A percentile compares a stretch with the other conserved stretches of the same genome.
These are phyloP conservation scores for Jasminum sambac DNA, from an alignment of 257 asterid genomes.

Conservation along the genomic window DNA sequence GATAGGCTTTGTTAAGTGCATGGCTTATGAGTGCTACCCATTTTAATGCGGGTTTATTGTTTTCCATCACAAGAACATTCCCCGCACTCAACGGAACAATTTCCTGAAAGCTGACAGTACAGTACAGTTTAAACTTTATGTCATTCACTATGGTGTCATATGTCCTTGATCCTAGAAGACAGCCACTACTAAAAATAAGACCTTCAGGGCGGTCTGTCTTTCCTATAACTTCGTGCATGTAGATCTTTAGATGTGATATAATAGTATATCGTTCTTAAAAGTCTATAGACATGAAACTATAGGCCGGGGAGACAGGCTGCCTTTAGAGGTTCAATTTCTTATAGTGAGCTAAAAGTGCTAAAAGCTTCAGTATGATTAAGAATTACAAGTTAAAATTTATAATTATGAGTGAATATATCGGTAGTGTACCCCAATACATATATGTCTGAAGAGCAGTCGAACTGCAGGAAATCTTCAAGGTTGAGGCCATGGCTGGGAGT, in stretches of 20 bases:
- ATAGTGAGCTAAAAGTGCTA: no score
- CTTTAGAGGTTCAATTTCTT: no score
- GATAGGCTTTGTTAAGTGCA: slow-evolving; percentile 70
- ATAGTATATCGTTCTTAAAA: no score
- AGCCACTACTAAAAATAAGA: no score
- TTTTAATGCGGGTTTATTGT: slow-evolving; percentile 89
- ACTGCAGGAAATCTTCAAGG: slow-evolving; percentile 86
- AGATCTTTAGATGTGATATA: no score
- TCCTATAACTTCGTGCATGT: no score
- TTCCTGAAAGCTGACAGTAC: slow-evolving; percentile 82
- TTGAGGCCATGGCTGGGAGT: slow-evolving; percentile 69
- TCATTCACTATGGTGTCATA: no score
- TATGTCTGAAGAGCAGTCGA: slow-evolving; percentile 81
- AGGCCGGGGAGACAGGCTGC: no score
- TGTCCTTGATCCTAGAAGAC: no score
- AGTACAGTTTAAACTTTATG: no score
- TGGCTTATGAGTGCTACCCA: slow-evolving; percentile 83
- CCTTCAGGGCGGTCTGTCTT: no score
- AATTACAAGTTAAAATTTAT: neutral
- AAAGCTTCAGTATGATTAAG: neutral
- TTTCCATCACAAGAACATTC: slow-evolving; percentile 77
- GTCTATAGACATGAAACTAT: no score
- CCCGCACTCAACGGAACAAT: slow-evolving; percentile 92
- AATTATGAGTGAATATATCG: neutral
- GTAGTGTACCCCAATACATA: slow-evolving; percentile 75